Conservation (phyloP, 2,329 filamentous ascomycete species). For the Trichoderma oligosporum region DNA sequence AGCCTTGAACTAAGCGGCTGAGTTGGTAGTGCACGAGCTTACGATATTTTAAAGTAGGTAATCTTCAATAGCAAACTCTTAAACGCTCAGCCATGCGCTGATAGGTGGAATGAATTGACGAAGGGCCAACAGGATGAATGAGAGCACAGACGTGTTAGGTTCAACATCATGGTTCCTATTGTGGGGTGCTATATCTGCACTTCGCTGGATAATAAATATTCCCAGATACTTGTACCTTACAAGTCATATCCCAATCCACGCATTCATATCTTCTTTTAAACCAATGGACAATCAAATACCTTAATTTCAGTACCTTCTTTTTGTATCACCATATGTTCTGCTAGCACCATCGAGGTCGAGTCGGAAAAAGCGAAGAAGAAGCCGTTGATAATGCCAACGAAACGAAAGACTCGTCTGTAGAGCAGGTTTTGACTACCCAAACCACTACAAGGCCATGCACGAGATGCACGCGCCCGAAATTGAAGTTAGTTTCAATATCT, state of each 20-base stretch:
- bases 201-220: too few relatives aligned
- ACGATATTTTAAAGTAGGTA: constrained; percentile 9
- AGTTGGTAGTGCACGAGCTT: constrained; percentile 13
- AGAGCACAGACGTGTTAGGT: background rate
- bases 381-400: background rate
- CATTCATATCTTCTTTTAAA: background rate
- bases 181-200: background rate
- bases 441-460: too few relatives aligned
- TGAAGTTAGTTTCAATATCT: too few relatives aligned
- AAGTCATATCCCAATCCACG: background rate
- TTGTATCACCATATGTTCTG: constrained; percentile 1
- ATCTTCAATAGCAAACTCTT: background rate
- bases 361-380: background rate
- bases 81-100: constrained; percentile 5
- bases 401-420: background rate
- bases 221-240: background rate
- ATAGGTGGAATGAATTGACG: background rate
- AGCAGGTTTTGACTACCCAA: too few relatives aligned
- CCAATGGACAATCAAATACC: constrained; percentile 6
- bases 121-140: background rate
- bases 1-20: background rate
- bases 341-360: constrained; percentile 11
- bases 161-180: constrained; percentile 5
- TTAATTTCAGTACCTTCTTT: background rate
- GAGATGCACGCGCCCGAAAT: too few relatives aligned